These are phyloP conservation scores for Boletus subparvulus DNA, from an alignment of 768 basidiomycete species.

Conservation along the genomic window DNA sequence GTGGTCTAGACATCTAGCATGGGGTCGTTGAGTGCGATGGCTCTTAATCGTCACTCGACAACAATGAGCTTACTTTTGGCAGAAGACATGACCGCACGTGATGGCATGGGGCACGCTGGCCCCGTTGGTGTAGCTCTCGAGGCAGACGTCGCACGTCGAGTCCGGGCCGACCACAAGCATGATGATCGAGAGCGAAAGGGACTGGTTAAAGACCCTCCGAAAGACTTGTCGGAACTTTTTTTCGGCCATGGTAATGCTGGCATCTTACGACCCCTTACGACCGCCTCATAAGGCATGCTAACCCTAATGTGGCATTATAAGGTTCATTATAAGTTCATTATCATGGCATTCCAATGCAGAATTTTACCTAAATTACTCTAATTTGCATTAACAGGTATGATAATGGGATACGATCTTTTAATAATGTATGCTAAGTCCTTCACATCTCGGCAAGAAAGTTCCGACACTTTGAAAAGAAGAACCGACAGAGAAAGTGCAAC, in stretches of 20 bases:
- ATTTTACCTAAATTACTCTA: no score
- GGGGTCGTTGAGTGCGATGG: constrained; percentile 1
- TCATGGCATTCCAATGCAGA: no score
- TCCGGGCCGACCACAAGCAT: constrained; percentile 68
- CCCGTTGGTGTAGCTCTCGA: constrained; percentile 57
- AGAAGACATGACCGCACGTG: constrained; percentile 73
- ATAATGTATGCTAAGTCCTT: no score
- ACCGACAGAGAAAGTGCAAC: background rate
- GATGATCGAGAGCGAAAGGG: constrained; percentile 42
- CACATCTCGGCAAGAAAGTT: no score
- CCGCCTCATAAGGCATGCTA: no score
- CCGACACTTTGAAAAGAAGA: constrained; percentile 7
- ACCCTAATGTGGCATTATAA: no score
- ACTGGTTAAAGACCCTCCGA: constrained; percentile 36
- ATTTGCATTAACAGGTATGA: no score
- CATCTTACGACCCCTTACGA: no score
- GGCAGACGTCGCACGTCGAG: constrained; percentile 76
- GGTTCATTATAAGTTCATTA: no score
- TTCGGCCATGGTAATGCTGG: no score
- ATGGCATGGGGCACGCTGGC: constrained; percentile 62
- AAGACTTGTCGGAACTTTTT: no score
- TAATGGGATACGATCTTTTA: no score
- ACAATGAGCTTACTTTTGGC: constrained; percentile 36
- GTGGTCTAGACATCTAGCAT: constrained; percentile 52
- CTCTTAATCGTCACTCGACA: constrained; percentile 21